These are phyloP conservation scores for Pulveroboletus sp. DNA, from an alignment of 768 basidiomycete species.

Conservation along the genomic window DNA sequence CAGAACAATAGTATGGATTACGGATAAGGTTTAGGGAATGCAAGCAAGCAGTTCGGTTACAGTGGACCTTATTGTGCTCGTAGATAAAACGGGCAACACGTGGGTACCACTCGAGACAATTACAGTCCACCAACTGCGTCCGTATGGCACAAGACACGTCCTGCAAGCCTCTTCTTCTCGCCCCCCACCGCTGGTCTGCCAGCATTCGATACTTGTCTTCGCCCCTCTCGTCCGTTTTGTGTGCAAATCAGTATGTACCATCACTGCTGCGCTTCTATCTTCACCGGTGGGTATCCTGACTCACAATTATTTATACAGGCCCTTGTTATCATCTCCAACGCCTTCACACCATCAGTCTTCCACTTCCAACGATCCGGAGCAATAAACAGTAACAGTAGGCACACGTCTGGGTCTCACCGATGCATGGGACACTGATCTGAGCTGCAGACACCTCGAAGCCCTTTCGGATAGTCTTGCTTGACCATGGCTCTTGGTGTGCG, in stretches of 20 bases:
- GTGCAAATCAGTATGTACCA: neutral
- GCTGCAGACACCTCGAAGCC: neutral
- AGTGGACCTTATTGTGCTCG: constrained; percentile 26
- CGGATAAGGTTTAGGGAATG: neutral
- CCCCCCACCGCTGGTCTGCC: neutral
- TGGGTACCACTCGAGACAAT: constrained; percentile 22
- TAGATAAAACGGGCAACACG: constrained; percentile 20
- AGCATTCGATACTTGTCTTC: neutral
- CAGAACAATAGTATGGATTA: neutral
- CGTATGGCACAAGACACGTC: constrained; percentile 16
- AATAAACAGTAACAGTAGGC: constrained; percentile 1
- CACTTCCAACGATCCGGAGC: neutral
- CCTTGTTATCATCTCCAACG: neutral
- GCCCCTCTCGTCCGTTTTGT: neutral
- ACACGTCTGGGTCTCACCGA: neutral
- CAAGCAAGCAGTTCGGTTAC: constrained; percentile 2
- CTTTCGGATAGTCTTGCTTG: neutral
- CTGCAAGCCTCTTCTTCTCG: constrained; percentile 1
- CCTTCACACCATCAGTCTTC: too few species aligned
- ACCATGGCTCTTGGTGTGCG: constrained; percentile 18
- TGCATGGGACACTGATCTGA: constrained; percentile 5
- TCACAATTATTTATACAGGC: constrained; percentile 1
- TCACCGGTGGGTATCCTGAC: neutral
- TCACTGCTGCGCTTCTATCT: neutral
- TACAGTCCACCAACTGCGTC: constrained; percentile 1